Percentiles rank a stretch among this genome's conserved stretches.
These are phyloP conservation scores for Arachis hypogaea DNA, from an alignment of 306 rosid species.

Conservation along the genomic window DNA sequence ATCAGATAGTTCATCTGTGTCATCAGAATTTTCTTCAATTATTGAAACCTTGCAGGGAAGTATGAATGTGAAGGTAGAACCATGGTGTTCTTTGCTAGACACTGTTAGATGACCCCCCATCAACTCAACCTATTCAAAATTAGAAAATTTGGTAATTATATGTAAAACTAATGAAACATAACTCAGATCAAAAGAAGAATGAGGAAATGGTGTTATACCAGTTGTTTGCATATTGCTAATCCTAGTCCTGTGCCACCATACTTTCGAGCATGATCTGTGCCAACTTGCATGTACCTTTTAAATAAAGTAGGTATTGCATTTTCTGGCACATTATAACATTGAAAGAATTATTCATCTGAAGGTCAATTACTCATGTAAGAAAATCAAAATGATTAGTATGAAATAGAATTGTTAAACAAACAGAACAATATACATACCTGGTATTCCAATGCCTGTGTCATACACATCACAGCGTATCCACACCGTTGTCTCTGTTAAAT, in stretches of 20 bases:
- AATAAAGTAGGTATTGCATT: conserved; percentile 73
- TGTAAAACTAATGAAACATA: not conserved
- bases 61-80: conserved; percentile 81
- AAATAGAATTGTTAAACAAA: conserved; percentile 8
- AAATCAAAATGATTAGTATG: conserved; percentile 17
- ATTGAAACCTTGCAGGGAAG: conserved; percentile 77
- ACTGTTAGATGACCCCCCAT: conserved; percentile 88
- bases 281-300: conserved; percentile 89
- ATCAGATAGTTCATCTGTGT: conserved; percentile 66
- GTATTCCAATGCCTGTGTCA: conserved; percentile 94
- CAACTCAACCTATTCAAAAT: conserved; percentile 68
- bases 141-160: not conserved
- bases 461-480: conserved; percentile 84
- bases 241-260: conserved; percentile 94
- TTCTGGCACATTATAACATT: conserved; percentile 51
- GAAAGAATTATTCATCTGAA: conserved; percentile 20
- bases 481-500: conserved; percentile 57
- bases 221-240: conserved; percentile 87
- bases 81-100: conserved; percentile 69
- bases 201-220: conserved; percentile 50
- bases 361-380: conserved; percentile 2
- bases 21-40: conserved; percentile 57
- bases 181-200: not conserved
- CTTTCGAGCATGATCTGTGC: conserved; percentile 82
- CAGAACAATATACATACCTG: conserved; percentile 52